Base-by-base conservation (phyloP, 768 basidiomycete species). In the Serendipita sp. region DNA sequence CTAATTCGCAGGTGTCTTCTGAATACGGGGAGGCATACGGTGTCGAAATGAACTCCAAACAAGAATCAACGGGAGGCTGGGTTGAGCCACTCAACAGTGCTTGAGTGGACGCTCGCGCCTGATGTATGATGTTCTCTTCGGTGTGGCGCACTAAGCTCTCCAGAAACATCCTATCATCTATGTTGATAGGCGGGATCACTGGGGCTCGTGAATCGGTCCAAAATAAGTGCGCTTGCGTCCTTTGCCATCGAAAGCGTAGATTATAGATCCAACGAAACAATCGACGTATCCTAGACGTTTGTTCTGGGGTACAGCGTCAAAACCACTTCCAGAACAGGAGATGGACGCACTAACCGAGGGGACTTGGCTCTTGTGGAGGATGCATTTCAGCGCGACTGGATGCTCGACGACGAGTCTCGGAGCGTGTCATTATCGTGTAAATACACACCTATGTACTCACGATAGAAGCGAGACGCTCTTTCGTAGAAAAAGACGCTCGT, bases 121-220 rank as follows among this genome's bases (percentile, higher is more conserved):
- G 36, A n/a, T 23, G 8, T 8, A 50, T 5, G 29, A 50, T 50
- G 55, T 37, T 60, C 16, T 60, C 55, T n/a, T 60, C 55, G 36
- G 55, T 37, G 36, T 60, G 55, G 23, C 55, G 55, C 8, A 60
- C 33, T 10, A 60, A 34, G 16, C 27, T 27, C 55, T 60, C 55
- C 10, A 60, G 55, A 37, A 60, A 60, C 27, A 60, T 10, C 10
- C n/a, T n/a, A n/a, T 60, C 55, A 8, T 34, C 55, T n/a, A 60
- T 60, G n/a, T 60, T 60, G 34, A 60, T 60, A n/a, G 55, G 55
- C 4, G 55, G 55, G 11, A 60, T 60, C 36, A 60, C 33, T 33
- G 55, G 55, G 4, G 55, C 27, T 50, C 18, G 48, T 18, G 48
- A 50, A 8, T 18, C 48, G 6, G 48, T 18, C 6, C 18, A 31